A percentile compares a stretch with the other conserved stretches of the same genome.
Evolutionary conservation across 1,284 basidiomycete genomes (phyloP).

Genomic region (Ustilago crameri): DNA sequence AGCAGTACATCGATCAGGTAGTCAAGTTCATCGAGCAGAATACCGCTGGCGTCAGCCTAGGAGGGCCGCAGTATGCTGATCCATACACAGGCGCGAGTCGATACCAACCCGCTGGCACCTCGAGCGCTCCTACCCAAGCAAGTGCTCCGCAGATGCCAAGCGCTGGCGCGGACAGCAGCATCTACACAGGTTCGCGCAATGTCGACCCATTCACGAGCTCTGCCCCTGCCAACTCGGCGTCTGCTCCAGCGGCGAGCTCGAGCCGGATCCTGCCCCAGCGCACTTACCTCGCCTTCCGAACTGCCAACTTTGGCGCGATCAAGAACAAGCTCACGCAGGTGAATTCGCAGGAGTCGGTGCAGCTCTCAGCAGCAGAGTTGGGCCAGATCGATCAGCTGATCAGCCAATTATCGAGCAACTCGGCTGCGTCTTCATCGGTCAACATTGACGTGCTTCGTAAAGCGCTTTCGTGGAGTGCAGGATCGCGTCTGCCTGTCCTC

Average conservation of each 20-base stretch:
- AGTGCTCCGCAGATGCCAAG: slow-evolving; percentile 65
- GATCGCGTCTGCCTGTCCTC: slow-evolving; percentile 87
- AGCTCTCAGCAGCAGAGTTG: slow-evolving; percentile 77
- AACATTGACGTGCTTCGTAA: slow-evolving; percentile 56
- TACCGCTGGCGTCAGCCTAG: slow-evolving; percentile 77
- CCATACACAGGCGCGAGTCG: slow-evolving; percentile 86
- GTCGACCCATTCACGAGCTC: slow-evolving; percentile 51
- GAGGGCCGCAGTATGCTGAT: slow-evolving; percentile 77
- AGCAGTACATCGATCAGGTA: slow-evolving; percentile 87
- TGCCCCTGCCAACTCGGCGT: slow-evolving; percentile 46
- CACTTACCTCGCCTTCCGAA: slow-evolving; percentile 78
- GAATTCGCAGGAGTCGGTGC: slow-evolving; percentile 75
- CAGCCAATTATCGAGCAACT: slow-evolving; percentile 71
- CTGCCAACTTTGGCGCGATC: slow-evolving; percentile 88
- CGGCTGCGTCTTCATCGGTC: slow-evolving; percentile 3
- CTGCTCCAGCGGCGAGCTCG: slow-evolving; percentile 43
- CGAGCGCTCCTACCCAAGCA: slow-evolving; percentile 48
- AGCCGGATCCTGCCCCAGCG: slow-evolving; percentile 58
- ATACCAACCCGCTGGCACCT: slow-evolving; percentile 71
- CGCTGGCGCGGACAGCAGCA: slow-evolving; percentile 61
- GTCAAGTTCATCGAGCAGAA: slow-evolving; percentile 95
- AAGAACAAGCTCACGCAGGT: slow-evolving; percentile 84
- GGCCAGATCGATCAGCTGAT: slow-evolving; percentile 77
- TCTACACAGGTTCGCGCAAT: slow-evolving; percentile 69
- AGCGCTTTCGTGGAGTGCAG: slow-evolving; percentile 82